phyloP scores from a whole-genome alignment of 202 grass and related monocot genomes.

The Setaria viridis region DNA sequence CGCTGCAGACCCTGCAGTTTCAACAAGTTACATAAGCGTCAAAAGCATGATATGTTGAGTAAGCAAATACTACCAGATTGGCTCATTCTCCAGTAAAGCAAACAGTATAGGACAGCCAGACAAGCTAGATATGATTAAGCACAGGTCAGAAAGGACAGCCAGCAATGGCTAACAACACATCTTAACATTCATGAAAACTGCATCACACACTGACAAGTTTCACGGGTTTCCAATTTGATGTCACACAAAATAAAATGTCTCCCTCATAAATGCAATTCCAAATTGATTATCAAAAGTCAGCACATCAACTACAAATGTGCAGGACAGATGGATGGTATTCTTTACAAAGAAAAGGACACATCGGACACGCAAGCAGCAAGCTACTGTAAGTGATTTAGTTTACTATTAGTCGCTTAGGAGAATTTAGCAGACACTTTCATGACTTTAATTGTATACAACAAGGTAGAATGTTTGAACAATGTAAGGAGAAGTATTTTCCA shows the following conservation, averaged over 20 bases:
- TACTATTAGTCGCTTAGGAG: background rate
- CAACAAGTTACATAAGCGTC: background rate
- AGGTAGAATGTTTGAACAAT: background rate
- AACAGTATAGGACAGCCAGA: slow-evolving; percentile 1
- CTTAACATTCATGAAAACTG: slow-evolving; percentile 4
- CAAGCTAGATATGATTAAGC: slow-evolving; percentile 3
- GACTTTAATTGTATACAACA: slow-evolving; percentile 1
- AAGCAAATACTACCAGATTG: slow-evolving; percentile 9
- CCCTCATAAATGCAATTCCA: background rate
- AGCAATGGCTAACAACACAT: background rate
- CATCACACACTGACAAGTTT: background rate
- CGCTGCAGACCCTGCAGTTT: background rate
- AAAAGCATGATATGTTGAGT: background rate
- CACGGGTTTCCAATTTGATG: background rate
- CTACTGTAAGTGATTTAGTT: background rate
- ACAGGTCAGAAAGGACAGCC: background rate
- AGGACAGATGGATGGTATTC: background rate
- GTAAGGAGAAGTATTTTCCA: slow-evolving; percentile 5
- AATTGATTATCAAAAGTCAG: background rate
- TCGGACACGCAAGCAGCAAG: background rate
- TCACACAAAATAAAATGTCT: background rate
- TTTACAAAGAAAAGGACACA: slow-evolving; percentile 3
- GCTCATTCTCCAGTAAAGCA: slow-evolving; percentile 5
- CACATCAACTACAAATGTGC: slow-evolving; percentile 1
- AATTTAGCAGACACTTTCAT: slow-evolving; percentile 29